A percentile compares a stretch with the other conserved stretches of the same genome.
Evolutionary conservation across 257 asterid genomes (phyloP).

Genomic region (Plectranthus barbatus): DNA sequence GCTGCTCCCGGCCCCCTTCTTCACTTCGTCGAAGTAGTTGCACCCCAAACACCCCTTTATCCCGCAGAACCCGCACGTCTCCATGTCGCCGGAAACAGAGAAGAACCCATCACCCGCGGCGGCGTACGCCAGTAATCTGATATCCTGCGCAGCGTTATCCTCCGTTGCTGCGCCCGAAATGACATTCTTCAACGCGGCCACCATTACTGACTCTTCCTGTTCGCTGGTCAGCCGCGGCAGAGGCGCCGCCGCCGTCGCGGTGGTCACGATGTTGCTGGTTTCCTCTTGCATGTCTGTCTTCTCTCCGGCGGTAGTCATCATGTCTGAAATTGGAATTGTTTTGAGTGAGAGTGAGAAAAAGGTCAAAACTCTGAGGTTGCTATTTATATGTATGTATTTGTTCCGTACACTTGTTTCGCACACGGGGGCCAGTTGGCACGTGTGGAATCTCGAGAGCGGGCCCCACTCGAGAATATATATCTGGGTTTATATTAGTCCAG

Average conservation of each 20-base stretch:
- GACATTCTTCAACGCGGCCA: constrained; percentile 48
- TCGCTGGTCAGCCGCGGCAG: constrained; percentile 33
- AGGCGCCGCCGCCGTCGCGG: background rate
- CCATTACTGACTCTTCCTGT: constrained; percentile 60
- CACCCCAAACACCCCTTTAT: constrained; percentile 72
- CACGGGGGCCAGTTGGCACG: no score
- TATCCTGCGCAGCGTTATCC: background rate
- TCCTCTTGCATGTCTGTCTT: constrained; percentile 28
- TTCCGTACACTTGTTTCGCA: no score
- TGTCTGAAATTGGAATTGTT: background rate
- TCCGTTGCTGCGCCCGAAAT: constrained; percentile 34
- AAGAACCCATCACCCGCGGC: constrained; percentile 9
- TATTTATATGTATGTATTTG: constrained; percentile 25
- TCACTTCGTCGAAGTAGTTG: constrained; percentile 31
- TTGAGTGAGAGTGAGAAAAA: background rate
- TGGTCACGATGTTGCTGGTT: background rate
- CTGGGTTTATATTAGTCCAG: no score
- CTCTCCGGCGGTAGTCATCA: constrained; percentile 23
- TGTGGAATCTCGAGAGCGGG: no score
- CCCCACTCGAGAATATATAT: no score
- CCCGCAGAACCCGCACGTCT: constrained; percentile 48
- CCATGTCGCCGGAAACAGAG: constrained; percentile 30
- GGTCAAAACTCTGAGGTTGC: constrained; percentile 21
- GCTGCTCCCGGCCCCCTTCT: background rate
- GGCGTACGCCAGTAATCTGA: constrained; percentile 1